phyloP scores from a whole-genome alignment of 2,329 filamentous ascomycete genomes.

The Xylaria sp. region DNA sequence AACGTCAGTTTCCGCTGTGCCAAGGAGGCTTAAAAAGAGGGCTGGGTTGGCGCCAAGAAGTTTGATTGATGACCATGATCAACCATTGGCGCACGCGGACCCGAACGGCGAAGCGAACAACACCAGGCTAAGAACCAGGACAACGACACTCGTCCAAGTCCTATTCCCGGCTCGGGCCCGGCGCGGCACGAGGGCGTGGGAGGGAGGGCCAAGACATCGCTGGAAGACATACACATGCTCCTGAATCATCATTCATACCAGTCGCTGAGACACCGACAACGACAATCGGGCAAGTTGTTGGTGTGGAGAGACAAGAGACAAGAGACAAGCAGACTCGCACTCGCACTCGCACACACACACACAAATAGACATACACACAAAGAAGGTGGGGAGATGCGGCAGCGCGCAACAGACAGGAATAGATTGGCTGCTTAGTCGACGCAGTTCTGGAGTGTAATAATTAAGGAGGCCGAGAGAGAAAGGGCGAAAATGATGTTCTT shows the following conservation, averaged over 20 bases:
- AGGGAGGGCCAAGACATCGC: constrained; percentile 29
- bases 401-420: constrained; percentile 16
- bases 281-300: constrained; percentile 34
- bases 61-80: constrained; percentile 36
- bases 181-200: constrained; percentile 4
- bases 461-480: constrained; percentile 34
- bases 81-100: constrained; percentile 35
- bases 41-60: constrained; percentile 50
- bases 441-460: constrained; percentile 17
- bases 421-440: constrained; percentile 29
- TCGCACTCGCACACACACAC: constrained; percentile 10
- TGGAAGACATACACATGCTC: constrained; percentile 49
- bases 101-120: constrained; percentile 22
- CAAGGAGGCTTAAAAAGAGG: constrained; percentile 48
- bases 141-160: constrained; percentile 13
- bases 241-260: constrained; percentile 47
- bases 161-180: constrained; percentile 1
- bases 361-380: constrained; percentile 3
- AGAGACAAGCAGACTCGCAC: constrained; percentile 2
- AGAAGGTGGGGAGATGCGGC: constrained; percentile 23
- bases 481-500: constrained; percentile 48
- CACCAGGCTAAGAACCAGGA: constrained; percentile 24
- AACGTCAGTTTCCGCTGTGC: constrained; percentile 47
- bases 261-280: constrained; percentile 44
- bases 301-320: constrained; percentile 28